phyloP scores from a whole-genome alignment of 169 alveolate genomes.

The Perkinsus chesapeaki region DNA sequence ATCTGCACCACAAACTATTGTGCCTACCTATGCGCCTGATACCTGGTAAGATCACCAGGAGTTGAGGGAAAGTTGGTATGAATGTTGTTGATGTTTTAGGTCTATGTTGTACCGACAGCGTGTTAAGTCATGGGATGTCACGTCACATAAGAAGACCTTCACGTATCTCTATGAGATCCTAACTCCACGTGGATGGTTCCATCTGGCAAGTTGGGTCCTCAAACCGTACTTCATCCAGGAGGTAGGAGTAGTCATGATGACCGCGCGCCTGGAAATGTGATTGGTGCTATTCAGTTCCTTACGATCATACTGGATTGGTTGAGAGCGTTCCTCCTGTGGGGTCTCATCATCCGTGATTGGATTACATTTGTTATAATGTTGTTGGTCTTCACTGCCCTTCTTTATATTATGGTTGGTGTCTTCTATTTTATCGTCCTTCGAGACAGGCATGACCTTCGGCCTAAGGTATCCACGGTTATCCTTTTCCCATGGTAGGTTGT shows the following conservation, averaged over 20 bases:
- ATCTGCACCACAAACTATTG: not conserved
- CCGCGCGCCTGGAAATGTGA: not conserved
- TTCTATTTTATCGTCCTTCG: not conserved
- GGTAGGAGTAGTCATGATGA: not conserved
- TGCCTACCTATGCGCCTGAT: not conserved
- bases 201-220: not conserved
- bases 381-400: not conserved
- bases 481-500: not conserved
- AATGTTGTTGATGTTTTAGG: not conserved
- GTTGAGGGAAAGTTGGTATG: too few relatives aligned
- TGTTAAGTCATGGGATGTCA: not conserved
- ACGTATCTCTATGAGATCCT: not conserved
- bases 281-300: not conserved
- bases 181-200: not conserved
- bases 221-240: not conserved
- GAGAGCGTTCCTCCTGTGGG: not conserved
- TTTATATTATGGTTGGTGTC: not conserved
- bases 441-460: not conserved
- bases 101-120: not conserved
- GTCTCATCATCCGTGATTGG: not conserved
- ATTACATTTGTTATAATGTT: not conserved
- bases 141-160: not conserved
- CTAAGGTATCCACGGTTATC: not conserved
- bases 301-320: not conserved
- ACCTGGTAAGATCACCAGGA: not conserved